Evolutionary conservation across 1,284 basidiomycete species (phyloP), one percentile per base, ranked within the genome.

Genomic region (Apiotrichum veenhuisii): DNA sequence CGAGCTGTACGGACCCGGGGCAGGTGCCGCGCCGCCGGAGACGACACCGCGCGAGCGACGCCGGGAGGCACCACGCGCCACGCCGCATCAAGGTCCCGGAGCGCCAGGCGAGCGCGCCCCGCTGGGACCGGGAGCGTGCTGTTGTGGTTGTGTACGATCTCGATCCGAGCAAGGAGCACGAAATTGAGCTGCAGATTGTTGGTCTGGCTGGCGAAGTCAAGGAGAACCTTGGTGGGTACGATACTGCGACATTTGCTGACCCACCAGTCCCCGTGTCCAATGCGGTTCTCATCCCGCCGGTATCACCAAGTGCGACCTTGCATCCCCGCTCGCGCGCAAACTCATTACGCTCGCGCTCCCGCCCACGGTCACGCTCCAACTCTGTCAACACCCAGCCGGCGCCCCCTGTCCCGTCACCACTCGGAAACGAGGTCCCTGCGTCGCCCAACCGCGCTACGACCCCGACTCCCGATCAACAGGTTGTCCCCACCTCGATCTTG

Each of bases 71-170:
- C 5, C 22, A 20, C 14, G 52, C 12, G 12, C 20, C 47, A 23
- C n/a, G 25, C 5, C 42, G 54, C 17, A 26, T 26, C 9, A 56
- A 37, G 25, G 18, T 38, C 22, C 30, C 30, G 30, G 57, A 59
- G 10, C 48, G 27, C 34, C 40, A 36, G 18, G 37, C 49, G 1
- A 26, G 49, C 17, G 30, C 12, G 2, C 54, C 41, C 4, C 62
- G 58, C 34, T 62, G 59, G 58, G 68, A 66, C 22, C 66, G 65
- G n/a, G 73, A 75, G 57, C 63, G 71, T 18, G 76, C 76, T 0
- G 70, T 76, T 15, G 73, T 77, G 0, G 75, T 76, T 0, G 70
- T 77, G 1, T 77, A 76, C 52, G 76, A 75, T 2, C 50, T 77
- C 47, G 68, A 64, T 46, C 75, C 76, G 1, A 71, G 70, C 7